phyloP scores from a whole-genome alignment of 805 yeast species.

The Naumovozyma dairenensis region DNA sequence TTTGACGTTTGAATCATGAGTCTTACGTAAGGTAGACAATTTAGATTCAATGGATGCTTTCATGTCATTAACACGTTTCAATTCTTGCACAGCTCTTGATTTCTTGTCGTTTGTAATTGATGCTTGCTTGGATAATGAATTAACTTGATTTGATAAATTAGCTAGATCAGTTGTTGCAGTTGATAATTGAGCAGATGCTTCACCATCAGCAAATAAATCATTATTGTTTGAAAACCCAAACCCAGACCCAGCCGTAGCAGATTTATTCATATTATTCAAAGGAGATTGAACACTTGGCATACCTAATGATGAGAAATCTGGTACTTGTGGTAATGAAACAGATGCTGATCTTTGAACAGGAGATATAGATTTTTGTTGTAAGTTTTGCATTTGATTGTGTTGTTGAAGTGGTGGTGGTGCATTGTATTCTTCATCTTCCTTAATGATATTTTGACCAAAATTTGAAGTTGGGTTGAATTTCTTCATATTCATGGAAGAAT shows the following conservation, averaged over 20 bases:
- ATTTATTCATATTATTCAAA: neutral
- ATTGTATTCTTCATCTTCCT: constrained; percentile 26
- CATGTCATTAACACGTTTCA: constrained; percentile 52
- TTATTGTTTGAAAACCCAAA: constrained; percentile 30
- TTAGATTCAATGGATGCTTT: constrained; percentile 69
- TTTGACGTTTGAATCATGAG: constrained; percentile 70
- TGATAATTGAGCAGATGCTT: constrained; percentile 57
- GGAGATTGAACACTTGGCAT: constrained; percentile 5
- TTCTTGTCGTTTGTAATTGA: constrained; percentile 60
- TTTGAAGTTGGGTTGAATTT: constrained; percentile 72
- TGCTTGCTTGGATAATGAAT: constrained; percentile 68
- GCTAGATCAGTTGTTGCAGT: constrained; percentile 80
- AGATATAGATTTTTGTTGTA: constrained; percentile 7
- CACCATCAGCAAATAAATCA: constrained; percentile 50
- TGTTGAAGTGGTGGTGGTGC: constrained; percentile 7
- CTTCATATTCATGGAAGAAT: constrained; percentile 28
- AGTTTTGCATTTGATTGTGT: constrained; percentile 9
- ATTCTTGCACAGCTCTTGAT: constrained; percentile 64
- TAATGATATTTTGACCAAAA: constrained; percentile 68
- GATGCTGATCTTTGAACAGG: constrained; percentile 37
- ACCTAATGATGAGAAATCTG: constrained; percentile 21
- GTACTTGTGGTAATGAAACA: constrained; percentile 27
- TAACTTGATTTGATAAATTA: constrained; percentile 74
- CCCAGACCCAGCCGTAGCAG: constrained; percentile 14
- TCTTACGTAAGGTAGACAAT: constrained; percentile 51